Conservation (phyloP, 148 eudicot genomes). For the Vaccinium corymbosum region DNA sequence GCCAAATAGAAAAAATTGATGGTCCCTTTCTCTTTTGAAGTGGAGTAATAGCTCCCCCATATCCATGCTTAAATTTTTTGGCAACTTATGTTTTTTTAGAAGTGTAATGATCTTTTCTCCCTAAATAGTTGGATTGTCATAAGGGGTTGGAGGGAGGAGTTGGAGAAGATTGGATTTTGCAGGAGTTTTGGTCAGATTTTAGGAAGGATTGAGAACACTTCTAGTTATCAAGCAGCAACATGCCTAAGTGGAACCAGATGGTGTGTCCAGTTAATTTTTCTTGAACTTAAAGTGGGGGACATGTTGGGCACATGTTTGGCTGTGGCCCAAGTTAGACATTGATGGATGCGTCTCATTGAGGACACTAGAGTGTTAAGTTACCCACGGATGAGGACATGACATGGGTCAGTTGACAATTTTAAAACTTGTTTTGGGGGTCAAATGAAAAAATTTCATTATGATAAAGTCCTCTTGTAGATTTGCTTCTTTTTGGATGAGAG, state of each 20-base stretch:
- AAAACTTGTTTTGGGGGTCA: too few relatives aligned
- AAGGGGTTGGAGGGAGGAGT: neutral
- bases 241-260: too few relatives aligned
- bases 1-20: neutral
- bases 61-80: neutral
- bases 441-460: neutral
- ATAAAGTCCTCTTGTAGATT: neutral
- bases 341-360: too few relatives aligned
- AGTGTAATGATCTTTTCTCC: neutral
- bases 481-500: neutral
- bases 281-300: too few relatives aligned
- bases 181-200: neutral
- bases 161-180: neutral
- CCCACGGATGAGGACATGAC: too few relatives aligned
- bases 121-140: neutral
- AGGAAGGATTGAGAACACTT: neutral
- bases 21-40: neutral
- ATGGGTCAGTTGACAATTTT: too few relatives aligned
- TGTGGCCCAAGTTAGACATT: too few relatives aligned
- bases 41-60: neutral
- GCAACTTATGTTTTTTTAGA: neutral
- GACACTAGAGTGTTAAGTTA: too few relatives aligned
- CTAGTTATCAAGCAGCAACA: too few relatives aligned
- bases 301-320: too few relatives aligned
- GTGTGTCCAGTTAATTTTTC: too few relatives aligned